These are phyloP conservation scores for Trametes coccinea DNA, from an alignment of 768 basidiomycete genomes.

Conservation along the genomic window DNA sequence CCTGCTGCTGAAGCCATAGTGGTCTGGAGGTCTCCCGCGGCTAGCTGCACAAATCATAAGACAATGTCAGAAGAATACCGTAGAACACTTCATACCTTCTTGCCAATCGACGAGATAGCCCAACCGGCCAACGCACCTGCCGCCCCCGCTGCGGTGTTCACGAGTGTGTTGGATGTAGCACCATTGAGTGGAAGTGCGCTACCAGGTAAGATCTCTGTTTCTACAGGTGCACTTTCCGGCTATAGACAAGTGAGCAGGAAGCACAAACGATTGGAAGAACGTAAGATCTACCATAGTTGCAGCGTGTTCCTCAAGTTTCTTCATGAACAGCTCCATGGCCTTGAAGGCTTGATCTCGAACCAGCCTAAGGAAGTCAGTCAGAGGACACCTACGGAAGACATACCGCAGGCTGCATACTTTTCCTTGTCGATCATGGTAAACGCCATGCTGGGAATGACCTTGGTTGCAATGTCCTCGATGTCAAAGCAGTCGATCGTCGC, in stretches of 20 bases:
- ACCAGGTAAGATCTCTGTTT: constrained; percentile 24
- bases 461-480: constrained; percentile 81
- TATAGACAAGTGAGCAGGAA: constrained; percentile 27
- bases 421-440: constrained; percentile 86
- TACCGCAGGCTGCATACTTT: constrained; percentile 56
- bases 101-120: constrained; percentile 90
- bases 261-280: constrained; percentile 4
- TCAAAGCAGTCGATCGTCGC: constrained; percentile 91
- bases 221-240: constrained; percentile 54
- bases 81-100: constrained; percentile 52
- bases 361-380: constrained; percentile 48
- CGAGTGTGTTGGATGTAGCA: constrained; percentile 49
- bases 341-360: constrained; percentile 98
- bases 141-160: constrained; percentile 86
- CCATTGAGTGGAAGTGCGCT: constrained; percentile 18
- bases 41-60: constrained; percentile 47
- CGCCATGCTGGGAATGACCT: constrained; percentile 85
- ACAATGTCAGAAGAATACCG: not conserved
- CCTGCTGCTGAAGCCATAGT: constrained; percentile 48
- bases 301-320: constrained; percentile 77
- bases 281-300: constrained; percentile 68
- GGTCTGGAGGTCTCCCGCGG: constrained; percentile 70
- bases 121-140: constrained; percentile 92
- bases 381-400: not conserved
- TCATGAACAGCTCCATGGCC: constrained; percentile 84